Base-by-base conservation (phyloP, 768 basidiomycete species). In the Agaricus subrufescens region DNA sequence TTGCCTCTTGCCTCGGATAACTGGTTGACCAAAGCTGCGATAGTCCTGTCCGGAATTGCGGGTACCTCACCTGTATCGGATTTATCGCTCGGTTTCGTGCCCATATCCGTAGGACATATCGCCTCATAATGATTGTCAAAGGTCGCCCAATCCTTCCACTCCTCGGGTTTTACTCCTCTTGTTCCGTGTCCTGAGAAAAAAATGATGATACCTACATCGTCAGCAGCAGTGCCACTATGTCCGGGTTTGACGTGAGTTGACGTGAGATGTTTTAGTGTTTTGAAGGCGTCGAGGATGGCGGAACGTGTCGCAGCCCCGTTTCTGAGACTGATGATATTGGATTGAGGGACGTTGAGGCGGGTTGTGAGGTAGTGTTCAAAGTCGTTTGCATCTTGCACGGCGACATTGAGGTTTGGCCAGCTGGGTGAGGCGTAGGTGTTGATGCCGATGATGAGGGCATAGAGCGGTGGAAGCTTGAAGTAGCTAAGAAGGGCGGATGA, bases 151-250 rank as follows among this genome's bases (percentile, higher is more conserved):
- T 67, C 65, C 2, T 19, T 55, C 74, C 69, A 69, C 0, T 56
- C 60, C 0, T 1, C 1, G 0, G 77, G 77, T 45, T 67, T 69
- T 1, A 62, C 43, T 14, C 64, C 61, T 31, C 71, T 62, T 5
- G 70, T 65, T n/a, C 77, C 78, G 50, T 79, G 78, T 12, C 77
- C 78, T 19, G 77, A 71, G 46, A 68, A 80, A 58, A 71, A 79
- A 34, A 79, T 72, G 42, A 77, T 49, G 34, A 78, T 73, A 7
- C 72, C 66, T 46, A 70, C 67, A 9, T 68, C 63, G 67, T 49
- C 50, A 58, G 61, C 38, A 44, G 15, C 47, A 60, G 62, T 39
- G 19, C 19, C 19, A 40, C 26, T 26, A 19, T 40, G 11, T 7
- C 14, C n/a, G 2, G 25, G 26, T 2, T 27, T 19, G 15, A 30